Evolutionary conservation across 129 eudicot species (phyloP).

Genomic region (Flaveria bidentis): DNA sequence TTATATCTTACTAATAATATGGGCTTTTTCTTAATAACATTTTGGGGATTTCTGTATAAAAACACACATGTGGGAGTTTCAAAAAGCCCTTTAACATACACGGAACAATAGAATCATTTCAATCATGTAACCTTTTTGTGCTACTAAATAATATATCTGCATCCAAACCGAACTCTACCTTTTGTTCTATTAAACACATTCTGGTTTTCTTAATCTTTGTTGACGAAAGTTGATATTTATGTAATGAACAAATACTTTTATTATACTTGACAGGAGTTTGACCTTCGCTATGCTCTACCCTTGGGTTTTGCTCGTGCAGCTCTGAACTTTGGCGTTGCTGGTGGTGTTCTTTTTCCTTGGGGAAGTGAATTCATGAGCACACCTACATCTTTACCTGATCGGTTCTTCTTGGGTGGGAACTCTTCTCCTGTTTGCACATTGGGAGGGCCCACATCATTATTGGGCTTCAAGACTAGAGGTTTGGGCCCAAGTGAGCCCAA

Average conservation of each 20-base stretch:
- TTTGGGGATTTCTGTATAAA: neutral
- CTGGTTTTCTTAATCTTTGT: too few relatives aligned
- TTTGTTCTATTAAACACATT: neutral
- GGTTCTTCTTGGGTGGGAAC: slow-evolving; percentile 88
- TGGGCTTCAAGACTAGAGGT: slow-evolving; percentile 87
- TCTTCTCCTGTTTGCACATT: slow-evolving; percentile 83
- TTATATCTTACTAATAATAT: neutral
- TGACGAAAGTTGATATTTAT: too few relatives aligned
- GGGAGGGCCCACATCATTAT: slow-evolving; percentile 74
- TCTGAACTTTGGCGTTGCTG: slow-evolving; percentile 75
- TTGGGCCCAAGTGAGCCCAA: slow-evolving; percentile 81
- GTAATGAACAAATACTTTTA: too few relatives aligned
- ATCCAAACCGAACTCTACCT: neutral
- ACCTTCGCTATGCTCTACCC: slow-evolving; percentile 85
- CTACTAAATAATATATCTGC: neutral
- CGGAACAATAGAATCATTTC: neutral
- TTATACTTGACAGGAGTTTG: slow-evolving; percentile 62
- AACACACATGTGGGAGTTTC: neutral
- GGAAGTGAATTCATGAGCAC: slow-evolving; percentile 57
- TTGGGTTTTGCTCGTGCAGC: slow-evolving; percentile 80
- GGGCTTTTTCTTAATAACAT: neutral
- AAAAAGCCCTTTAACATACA: neutral
- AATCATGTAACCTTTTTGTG: neutral
- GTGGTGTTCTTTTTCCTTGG: slow-evolving; percentile 81
- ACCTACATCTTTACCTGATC: slow-evolving; percentile 72